Base-by-base conservation (phyloP, 768 basidiomycete genomes). In the Russula compacta region DNA sequence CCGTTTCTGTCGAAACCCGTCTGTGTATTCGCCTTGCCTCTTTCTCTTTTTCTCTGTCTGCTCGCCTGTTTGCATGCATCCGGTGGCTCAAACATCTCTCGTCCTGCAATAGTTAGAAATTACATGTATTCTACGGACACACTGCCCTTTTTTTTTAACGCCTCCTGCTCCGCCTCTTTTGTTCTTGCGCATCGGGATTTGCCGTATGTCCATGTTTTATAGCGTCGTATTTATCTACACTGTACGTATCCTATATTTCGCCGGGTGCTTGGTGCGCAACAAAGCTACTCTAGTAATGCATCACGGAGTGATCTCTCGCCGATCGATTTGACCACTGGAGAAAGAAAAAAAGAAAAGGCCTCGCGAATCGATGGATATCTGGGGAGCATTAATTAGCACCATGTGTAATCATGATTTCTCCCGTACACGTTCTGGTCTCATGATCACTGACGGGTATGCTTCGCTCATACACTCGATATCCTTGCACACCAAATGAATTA, bases 201-300 rank as follows among this genome's bases (percentile, higher is more conserved):
- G 67, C 62, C 61, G 63, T 69, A 56, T 67, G 64, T 64, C 59
- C 68, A 67, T 71, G 70, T 71, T 64, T 69, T 71, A 70, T 69
- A 70, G 60, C 52, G 66, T 69, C 52, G 46, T 71, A 71, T 70
- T 71, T 71, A 71, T 68, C 63, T 46, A 53, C 64, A 55, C 44
- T 63, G 61, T 63, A 63, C 61, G 61, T 63, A 63, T 63, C 56
- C 52, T 63, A 63, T 63, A 63, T 58, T 24, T 21, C 59, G 29
- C 59, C 51, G 56, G 56, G 61, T 63, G 61, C 61, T 58, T 63
- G 52, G 61, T 63, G 56, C 61, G 61, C 56, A 57, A 62, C 61
- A 62, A 54, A 64, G 60, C 62, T 64, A 57, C 60, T 62, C 56
- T 64, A 64, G 52, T 62, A 64, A 64, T 64, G 40, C 51, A 52